These are phyloP conservation scores for Ensete glaucum DNA, from an alignment of 176 grass and related monocot genomes.

Conservation along the genomic window DNA sequence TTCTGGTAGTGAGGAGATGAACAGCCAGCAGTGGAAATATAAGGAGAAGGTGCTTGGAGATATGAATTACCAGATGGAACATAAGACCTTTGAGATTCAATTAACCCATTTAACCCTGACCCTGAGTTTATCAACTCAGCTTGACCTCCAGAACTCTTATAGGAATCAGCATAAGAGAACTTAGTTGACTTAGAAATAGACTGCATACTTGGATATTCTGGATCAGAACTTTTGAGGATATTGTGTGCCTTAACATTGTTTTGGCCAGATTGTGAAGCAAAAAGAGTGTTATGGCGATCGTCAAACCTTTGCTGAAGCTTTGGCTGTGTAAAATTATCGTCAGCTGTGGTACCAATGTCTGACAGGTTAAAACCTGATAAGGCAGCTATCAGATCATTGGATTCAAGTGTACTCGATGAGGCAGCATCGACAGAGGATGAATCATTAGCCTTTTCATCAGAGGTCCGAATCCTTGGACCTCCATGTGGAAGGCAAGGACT, in stretches of 20 bases:
- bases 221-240: constrained; percentile 2
- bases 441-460: not conserved
- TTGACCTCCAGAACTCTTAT: not conserved
- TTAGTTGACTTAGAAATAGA: not conserved
- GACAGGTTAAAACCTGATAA: constrained; percentile 9
- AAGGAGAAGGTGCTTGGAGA: not conserved
- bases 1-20: constrained; percentile 12
- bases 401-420: not conserved
- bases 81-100: constrained; percentile 9
- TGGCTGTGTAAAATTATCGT: not conserved
- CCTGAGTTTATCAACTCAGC: not conserved
- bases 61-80: not conserved
- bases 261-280: constrained; percentile 13
- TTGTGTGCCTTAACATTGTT: not conserved
- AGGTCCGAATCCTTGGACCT: not conserved
- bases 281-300: constrained; percentile 7
- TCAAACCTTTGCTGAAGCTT: constrained; percentile 6
- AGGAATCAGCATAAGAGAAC: not conserved
- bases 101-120: not conserved
- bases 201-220: not conserved
- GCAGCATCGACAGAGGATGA: constrained; percentile 5
- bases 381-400: constrained; percentile 17
- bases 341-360: not conserved
- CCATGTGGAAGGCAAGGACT: constrained; percentile 14
- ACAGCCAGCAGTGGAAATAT: not conserved